These are phyloP conservation scores for Xylariaceae sp. DNA, from an alignment of 2,329 filamentous ascomycete genomes.

Conservation along the genomic window DNA sequence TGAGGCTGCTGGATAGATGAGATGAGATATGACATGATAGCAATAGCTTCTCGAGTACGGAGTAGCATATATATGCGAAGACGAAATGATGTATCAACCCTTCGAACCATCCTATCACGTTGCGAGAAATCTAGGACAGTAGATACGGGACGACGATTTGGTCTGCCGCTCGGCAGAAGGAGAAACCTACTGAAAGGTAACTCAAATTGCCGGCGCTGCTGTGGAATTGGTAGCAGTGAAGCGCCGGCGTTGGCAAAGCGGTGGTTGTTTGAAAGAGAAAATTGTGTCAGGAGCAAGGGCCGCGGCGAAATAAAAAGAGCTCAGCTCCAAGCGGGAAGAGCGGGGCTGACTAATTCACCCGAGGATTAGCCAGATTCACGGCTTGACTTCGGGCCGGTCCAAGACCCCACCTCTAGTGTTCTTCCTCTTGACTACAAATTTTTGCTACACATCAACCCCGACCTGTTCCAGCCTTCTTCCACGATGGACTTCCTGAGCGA, in stretches of 20 bases:
- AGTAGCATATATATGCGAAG: neutral
- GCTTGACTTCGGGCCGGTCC: slow-evolving; percentile 13
- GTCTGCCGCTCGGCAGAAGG: slow-evolving; percentile 32
- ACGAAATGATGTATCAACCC: slow-evolving; percentile 59
- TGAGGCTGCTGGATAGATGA: neutral
- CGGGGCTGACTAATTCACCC: neutral
- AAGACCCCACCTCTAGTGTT: slow-evolving; percentile 13
- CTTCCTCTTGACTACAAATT: slow-evolving; percentile 13
- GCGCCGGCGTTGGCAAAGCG: slow-evolving; percentile 28
- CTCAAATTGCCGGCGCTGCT: slow-evolving; percentile 31
- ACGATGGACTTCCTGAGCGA: slow-evolving; percentile 70
- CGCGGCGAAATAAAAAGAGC: slow-evolving; percentile 6
- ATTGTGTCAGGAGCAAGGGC: slow-evolving; percentile 1
- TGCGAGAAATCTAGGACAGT: slow-evolving; percentile 68
- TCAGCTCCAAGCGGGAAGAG: neutral
- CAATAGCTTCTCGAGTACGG: neutral
- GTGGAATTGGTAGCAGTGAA: slow-evolving; percentile 29
- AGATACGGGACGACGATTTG: slow-evolving; percentile 68
- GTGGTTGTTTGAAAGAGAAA: slow-evolving; percentile 24
- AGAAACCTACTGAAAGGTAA: slow-evolving; percentile 32
- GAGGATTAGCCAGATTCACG: slow-evolving; percentile 10
- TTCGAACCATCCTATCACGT: slow-evolving; percentile 80
- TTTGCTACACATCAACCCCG: slow-evolving; percentile 25
- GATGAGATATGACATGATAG: neutral
- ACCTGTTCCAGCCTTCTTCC: slow-evolving; percentile 12